phyloP scores from a whole-genome alignment of 108 stramenopile species.

The Parmales sp. region DNA sequence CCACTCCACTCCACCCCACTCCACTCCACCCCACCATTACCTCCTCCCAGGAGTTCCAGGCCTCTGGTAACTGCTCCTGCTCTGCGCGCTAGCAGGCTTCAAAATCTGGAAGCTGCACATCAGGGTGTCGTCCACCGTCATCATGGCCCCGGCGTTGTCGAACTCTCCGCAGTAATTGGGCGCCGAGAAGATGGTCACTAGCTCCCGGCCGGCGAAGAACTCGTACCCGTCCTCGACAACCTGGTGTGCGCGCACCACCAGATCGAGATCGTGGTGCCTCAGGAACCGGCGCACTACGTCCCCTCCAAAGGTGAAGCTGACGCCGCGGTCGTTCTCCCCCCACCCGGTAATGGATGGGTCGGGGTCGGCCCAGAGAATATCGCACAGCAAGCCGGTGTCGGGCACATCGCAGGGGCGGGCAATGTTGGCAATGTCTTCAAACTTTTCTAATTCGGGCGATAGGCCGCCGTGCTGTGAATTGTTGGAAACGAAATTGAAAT shows the following conservation, averaged over 20 bases:
- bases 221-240: conserved; percentile 99
- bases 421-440: conserved; percentile 94
- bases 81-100: conserved; percentile 41
- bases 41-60: conserved; percentile 4
- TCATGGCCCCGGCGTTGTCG: conserved; percentile 95
- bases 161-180: conserved; percentile 99
- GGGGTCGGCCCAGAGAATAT: conserved; percentile 98
- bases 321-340: conserved; percentile 99
- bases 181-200: conserved; percentile 96
- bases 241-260: conserved; percentile 97
- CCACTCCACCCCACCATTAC: too few relatives aligned
- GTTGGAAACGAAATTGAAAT: too few relatives aligned
- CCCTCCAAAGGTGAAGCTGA: conserved; percentile 97
- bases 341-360: conserved; percentile 92
- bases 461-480: conserved; percentile 98
- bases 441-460: conserved; percentile 83
- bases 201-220: conserved; percentile 91
- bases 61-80: background rate
- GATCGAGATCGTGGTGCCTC: conserved; percentile 91
- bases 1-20: too few relatives aligned
- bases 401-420: conserved; percentile 94
- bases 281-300: conserved; percentile 98
- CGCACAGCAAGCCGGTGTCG: conserved; percentile 96
- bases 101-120: conserved; percentile 95
- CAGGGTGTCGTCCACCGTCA: conserved; percentile 91